Evolutionary conservation across 176 grass and related monocot genomes (phyloP).

Genomic region (Eleusine coracana): DNA sequence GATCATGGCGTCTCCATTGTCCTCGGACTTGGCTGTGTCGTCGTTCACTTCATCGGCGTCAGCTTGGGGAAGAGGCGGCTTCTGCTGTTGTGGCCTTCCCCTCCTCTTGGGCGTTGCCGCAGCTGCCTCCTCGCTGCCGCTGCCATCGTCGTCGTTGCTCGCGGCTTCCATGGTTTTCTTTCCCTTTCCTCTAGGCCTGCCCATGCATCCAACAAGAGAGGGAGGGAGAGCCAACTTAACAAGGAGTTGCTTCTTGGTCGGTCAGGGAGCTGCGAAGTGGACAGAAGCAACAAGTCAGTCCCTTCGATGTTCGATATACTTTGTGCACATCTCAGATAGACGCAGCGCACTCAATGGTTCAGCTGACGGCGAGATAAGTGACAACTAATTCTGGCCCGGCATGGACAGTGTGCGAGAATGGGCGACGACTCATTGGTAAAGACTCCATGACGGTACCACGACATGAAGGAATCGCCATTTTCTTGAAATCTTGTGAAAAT

Average conservation of each 20-base stretch:
- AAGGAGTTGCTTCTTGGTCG: neutral
- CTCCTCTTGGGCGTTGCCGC: neutral
- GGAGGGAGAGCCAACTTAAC: neutral
- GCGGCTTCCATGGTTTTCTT: slow-evolving; percentile 15
- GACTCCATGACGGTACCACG: neutral
- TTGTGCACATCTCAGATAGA: neutral
- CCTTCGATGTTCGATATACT: neutral
- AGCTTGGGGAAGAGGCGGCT: neutral
- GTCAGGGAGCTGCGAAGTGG: slow-evolving; percentile 5
- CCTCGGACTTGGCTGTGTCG: neutral
- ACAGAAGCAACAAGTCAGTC: slow-evolving; percentile 7
- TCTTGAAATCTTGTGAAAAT: neutral
- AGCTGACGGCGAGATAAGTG: neutral
- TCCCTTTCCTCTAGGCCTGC: slow-evolving; percentile 30
- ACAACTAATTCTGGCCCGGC: neutral
- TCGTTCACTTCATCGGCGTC: neutral
- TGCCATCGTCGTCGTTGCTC: neutral
- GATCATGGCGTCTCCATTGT: neutral
- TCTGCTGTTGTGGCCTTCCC: slow-evolving; percentile 1
- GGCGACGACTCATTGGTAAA: neutral
- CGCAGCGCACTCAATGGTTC: neutral
- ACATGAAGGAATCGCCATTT: neutral
- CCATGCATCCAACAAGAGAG: neutral
- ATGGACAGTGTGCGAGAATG: neutral
- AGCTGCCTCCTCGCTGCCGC: neutral